phyloP scores from a whole-genome alignment of 176 grass and related monocot genomes.

The Puya raimondii region DNA sequence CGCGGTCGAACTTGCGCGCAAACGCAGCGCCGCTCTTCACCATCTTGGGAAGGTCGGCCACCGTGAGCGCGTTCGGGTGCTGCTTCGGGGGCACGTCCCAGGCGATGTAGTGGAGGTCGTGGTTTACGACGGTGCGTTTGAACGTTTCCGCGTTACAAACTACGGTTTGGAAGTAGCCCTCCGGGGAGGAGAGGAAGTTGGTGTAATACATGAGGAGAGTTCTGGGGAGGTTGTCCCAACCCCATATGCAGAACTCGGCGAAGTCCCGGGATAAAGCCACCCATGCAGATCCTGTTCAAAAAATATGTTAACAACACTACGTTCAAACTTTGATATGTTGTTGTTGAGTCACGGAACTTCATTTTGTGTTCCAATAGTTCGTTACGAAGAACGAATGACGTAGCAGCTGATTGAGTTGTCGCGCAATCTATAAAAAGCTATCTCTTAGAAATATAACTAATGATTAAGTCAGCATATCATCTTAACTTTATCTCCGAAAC shows the following conservation, averaged over 20 bases:
- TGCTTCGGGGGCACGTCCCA: constrained; percentile 20
- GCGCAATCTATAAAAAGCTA: too few species aligned
- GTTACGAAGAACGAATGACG: too few species aligned
- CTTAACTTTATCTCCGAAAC: too few species aligned
- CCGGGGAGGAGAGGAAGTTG: constrained; percentile 24
- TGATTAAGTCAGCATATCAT: neutral
- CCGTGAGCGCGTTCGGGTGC: constrained; percentile 6
- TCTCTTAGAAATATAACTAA: neutral
- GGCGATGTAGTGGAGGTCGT: constrained; percentile 28
- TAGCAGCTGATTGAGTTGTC: too few species aligned
- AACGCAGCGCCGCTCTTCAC: constrained; percentile 13
- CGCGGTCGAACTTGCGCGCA: constrained; percentile 20
- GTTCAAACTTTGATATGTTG: too few species aligned
- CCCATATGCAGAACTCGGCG: constrained; percentile 20
- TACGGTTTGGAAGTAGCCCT: constrained; percentile 23
- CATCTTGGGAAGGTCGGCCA: constrained; percentile 1
- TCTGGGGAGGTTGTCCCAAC: constrained; percentile 23
- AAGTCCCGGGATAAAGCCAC: constrained; percentile 16
- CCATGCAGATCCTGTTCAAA: constrained; percentile 18
- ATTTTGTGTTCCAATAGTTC: too few species aligned
- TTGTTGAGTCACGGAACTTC: too few species aligned
- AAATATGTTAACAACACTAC: neutral
- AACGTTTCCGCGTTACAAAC: constrained; percentile 18
- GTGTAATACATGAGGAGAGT: constrained; percentile 31
- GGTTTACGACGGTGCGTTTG: constrained; percentile 17